Evolutionary conservation across 2,329 filamentous ascomycete species (phyloP).

Genomic region (Cladosporium sp.): DNA sequence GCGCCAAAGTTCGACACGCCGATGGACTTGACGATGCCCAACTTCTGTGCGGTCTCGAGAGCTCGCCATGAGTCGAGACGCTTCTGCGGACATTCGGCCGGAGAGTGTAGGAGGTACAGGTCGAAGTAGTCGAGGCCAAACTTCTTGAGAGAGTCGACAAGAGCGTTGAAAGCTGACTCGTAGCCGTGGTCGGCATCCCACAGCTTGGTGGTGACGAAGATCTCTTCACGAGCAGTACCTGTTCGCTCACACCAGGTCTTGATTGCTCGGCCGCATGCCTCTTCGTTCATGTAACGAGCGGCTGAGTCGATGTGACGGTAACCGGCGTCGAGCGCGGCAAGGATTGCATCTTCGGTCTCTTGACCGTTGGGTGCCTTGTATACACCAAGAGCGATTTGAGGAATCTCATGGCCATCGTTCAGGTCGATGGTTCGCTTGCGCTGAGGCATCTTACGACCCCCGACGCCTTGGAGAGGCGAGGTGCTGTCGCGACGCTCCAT

Average conservation of each 20-base stretch:
- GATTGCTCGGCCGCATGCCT: slow-evolving; percentile 41
- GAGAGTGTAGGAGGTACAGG: slow-evolving; percentile 46
- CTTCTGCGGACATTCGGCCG: slow-evolving; percentile 55
- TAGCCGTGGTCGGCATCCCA: slow-evolving; percentile 36
- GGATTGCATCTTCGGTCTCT: slow-evolving; percentile 34
- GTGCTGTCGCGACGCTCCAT: slow-evolving; percentile 13
- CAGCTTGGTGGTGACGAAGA: slow-evolving; percentile 40
- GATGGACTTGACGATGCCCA: slow-evolving; percentile 64
- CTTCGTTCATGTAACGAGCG: slow-evolving; percentile 42
- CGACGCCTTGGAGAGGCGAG: slow-evolving; percentile 3
- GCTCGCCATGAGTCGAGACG: slow-evolving; percentile 58
- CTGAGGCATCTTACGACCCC: slow-evolving; percentile 16
- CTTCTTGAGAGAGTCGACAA: slow-evolving; percentile 38
- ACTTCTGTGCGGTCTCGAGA: slow-evolving; percentile 57
- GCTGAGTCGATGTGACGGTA: slow-evolving; percentile 53
- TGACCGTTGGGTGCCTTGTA: slow-evolving; percentile 35
- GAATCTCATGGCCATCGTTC: slow-evolving; percentile 37
- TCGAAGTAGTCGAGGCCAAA: slow-evolving; percentile 41
- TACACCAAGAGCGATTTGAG: slow-evolving; percentile 37
- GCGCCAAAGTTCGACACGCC: slow-evolving; percentile 73
- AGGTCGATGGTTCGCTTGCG: slow-evolving; percentile 30
- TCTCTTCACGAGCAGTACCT: slow-evolving; percentile 30
- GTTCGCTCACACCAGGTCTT: slow-evolving; percentile 49
- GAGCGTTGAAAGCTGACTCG: slow-evolving; percentile 26
- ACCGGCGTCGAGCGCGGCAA: slow-evolving; percentile 41